Percentiles rank a stretch among this genome's conserved stretches.
These are phyloP conservation scores for Phlebiopsis flavidoalba DNA, from an alignment of 768 basidiomycete species.

Conservation along the genomic window DNA sequence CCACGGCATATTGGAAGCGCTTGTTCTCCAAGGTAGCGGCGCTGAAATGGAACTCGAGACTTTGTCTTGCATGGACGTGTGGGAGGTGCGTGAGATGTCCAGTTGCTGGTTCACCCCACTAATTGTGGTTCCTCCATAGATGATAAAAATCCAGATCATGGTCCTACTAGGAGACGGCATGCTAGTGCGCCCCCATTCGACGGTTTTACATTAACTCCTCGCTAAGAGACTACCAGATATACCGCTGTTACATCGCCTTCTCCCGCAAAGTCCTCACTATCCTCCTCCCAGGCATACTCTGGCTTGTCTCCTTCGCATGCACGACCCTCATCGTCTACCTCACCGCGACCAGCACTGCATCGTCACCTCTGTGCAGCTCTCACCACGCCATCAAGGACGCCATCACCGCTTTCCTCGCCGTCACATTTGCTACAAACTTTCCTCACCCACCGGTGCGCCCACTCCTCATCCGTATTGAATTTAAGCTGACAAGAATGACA, in stretches of 20 bases:
- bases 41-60: no score
- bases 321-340: constrained; percentile 1
- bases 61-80: no score
- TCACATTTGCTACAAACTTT: constrained; percentile 2
- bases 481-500: no score
- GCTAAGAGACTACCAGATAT: background rate
- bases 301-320: constrained; percentile 11
- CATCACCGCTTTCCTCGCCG: constrained; percentile 2
- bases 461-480: no score
- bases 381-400: no score
- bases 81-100: no score
- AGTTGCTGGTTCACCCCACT: no score
- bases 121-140: no score
- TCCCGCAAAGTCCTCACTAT: constrained; percentile 12
- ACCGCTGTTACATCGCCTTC: no score
- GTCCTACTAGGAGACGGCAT: constrained; percentile 5
- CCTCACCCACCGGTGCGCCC: background rate
- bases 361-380: background rate
- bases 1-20: no score
- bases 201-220: no score
- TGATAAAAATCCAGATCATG: constrained; percentile 7
- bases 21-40: no score
- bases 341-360: background rate
- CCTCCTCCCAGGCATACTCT: constrained; percentile 12
- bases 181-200: background rate